phyloP scores from a whole-genome alignment of 768 basidiomycete species.

The Pleurotus eryngii region DNA sequence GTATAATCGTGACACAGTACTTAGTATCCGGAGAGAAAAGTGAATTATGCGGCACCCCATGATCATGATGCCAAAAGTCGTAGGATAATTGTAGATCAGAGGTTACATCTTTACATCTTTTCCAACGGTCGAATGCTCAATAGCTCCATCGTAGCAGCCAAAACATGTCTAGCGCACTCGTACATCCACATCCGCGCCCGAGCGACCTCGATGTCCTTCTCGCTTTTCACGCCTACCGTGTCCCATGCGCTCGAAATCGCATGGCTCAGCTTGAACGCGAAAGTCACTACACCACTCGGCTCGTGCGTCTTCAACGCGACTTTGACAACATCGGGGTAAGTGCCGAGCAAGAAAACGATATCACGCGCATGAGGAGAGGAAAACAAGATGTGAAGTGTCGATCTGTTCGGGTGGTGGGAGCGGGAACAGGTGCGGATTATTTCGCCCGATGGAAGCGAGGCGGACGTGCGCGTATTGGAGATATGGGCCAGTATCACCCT shows the following conservation, averaged over 20 bases:
- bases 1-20: too few species aligned
- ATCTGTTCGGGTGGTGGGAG: constrained; percentile 70
- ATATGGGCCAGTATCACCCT: constrained; percentile 95
- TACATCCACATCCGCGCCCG: constrained; percentile 87
- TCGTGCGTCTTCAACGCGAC: constrained; percentile 83
- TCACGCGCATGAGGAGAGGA: constrained; percentile 75
- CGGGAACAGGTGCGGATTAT: constrained; percentile 84
- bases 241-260: constrained; percentile 94
- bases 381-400: constrained; percentile 60
- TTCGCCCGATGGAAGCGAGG: constrained; percentile 84
- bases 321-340: constrained; percentile 90
- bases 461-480: constrained; percentile 97
- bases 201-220: constrained; percentile 72
- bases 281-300: constrained; percentile 90
- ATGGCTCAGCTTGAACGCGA: constrained; percentile 81
- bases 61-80: too few species aligned
- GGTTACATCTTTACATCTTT: constrained; percentile 60
- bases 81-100: too few species aligned
- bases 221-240: constrained; percentile 80
- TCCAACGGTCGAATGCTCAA: constrained; percentile 88
- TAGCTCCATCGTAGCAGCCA: constrained; percentile 81
- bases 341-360: constrained; percentile 80
- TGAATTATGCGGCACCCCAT: too few species aligned
- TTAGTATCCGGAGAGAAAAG: too few species aligned
- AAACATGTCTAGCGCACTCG: constrained; percentile 84